A percentile compares a stretch with the other conserved stretches of the same genome.
Evolutionary conservation across 169 alveolate species (phyloP).

Genomic region (Plasmodium malariae): DNA sequence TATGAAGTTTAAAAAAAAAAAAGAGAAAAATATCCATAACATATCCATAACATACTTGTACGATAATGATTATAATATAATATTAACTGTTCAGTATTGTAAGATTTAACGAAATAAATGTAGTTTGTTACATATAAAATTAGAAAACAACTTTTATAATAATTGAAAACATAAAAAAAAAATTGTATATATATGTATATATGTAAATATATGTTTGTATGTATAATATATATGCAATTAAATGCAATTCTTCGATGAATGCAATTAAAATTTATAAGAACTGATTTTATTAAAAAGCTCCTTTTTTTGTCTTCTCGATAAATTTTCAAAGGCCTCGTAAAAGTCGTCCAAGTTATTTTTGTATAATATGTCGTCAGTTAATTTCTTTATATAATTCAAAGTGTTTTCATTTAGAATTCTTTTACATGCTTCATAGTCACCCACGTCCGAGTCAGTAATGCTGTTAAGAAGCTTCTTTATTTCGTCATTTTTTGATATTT

Average conservation of each 20-base stretch:
- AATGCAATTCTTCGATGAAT: no score
- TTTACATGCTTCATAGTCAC: constrained; percentile 61
- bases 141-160: not conserved
- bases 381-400: constrained; percentile 16
- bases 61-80: no score
- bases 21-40: no score
- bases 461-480: constrained; percentile 23
- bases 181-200: not conserved
- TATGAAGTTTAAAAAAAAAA: no score
- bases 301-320: constrained; percentile 18
- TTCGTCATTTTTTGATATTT: constrained; percentile 33
- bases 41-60: no score
- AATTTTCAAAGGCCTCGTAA: constrained; percentile 27
- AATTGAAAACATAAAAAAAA: not conserved
- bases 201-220: not conserved
- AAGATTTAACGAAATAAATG: no score
- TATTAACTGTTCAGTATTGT: no score
- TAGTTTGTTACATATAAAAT: no score
- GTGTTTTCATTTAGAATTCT: constrained; percentile 37
- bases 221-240: no score
- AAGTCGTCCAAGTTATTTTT: constrained; percentile 30
- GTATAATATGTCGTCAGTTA: constrained; percentile 10
- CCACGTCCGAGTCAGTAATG: constrained; percentile 17
- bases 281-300: constrained; percentile 50
- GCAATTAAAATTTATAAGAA: constrained; percentile 12